phyloP scores from a whole-genome alignment of 441 rosid species.

The Manihot esculenta region DNA sequence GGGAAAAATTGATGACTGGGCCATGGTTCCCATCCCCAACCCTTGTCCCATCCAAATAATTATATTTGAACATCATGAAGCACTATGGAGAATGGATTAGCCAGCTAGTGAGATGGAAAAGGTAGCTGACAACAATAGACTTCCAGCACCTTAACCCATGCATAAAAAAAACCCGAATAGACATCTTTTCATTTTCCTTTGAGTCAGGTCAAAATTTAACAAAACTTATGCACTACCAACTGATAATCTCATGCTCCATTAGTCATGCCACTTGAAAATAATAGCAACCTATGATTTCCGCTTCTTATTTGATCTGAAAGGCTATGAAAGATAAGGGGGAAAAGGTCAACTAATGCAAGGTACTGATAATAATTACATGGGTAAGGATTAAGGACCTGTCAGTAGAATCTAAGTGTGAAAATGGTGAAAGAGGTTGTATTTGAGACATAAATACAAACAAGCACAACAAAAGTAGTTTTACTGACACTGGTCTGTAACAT shows the following conservation, averaged over 20 bases:
- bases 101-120: neutral
- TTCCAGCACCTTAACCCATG: neutral
- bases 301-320: neutral
- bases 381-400: neutral
- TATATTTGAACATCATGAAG: neutral
- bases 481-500: neutral
- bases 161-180: neutral
- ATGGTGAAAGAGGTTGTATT: neutral
- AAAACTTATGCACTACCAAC: neutral
- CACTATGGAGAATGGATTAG: neutral
- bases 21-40: neutral
- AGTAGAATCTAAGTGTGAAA: neutral
- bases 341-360: neutral
- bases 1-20: neutral
- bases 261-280: neutral
- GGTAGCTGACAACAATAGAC: neutral
- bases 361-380: neutral
- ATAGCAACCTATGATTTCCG: neutral
- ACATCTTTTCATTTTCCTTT: neutral
- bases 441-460: neutral
- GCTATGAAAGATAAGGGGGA: neutral
- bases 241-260: neutral
- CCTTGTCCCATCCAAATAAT: neutral
- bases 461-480: neutral
- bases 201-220: no score